Evolutionary conservation across 805 yeast genomes (phyloP), one percentile per base, ranked within the genome.

Genomic region (Osmozyma mogii): DNA sequence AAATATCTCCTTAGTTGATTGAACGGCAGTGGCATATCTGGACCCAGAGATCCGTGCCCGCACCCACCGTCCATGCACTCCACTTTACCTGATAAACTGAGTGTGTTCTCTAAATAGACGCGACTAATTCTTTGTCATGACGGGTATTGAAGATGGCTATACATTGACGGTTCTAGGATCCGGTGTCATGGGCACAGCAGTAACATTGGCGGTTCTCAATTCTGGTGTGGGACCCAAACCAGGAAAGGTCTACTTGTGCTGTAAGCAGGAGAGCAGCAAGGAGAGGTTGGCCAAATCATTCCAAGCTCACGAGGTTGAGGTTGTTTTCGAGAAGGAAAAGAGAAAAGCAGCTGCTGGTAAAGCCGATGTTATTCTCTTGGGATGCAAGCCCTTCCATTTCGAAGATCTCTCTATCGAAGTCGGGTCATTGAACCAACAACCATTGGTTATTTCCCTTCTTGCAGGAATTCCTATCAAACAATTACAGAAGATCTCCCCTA

Each of bases 131-230:
- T 18, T 8, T 10, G 21, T n/a, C 6, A 24, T 5, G 6, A 23
- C 24, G 31, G 13, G 24, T 14, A 17, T 29, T 20, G 19, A 40
- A 21, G 35, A 38, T 28, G 41, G 40, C n/a, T 43, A 32, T 60
- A 79, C 84, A 4, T 59, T 89, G 30, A 70, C 88, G 11, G 76
- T 92, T 17, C 67, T 92, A 31, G 99, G 96, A 20, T 76, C 95
- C 47, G 99, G 99, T 37, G 87, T 83, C 32, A 84, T 92, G 85
- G 97, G 97, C 35, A 80, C 89, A 11, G 96, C 97, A 8, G 84
- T 92, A 27, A 69, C 84, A 18, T 68, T 84, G 9, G 95, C 97
- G 8, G 75, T 83, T 26, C 60, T 84, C 31, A 69, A 70, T 21
- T 35, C 59, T 8, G 37, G 56, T 15, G 65, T 69, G 38, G 52